These are phyloP conservation scores for Syncephalis plumigaleata DNA, from an alignment of 371 early-diverging fungal genomes.

Conservation along the genomic window DNA sequence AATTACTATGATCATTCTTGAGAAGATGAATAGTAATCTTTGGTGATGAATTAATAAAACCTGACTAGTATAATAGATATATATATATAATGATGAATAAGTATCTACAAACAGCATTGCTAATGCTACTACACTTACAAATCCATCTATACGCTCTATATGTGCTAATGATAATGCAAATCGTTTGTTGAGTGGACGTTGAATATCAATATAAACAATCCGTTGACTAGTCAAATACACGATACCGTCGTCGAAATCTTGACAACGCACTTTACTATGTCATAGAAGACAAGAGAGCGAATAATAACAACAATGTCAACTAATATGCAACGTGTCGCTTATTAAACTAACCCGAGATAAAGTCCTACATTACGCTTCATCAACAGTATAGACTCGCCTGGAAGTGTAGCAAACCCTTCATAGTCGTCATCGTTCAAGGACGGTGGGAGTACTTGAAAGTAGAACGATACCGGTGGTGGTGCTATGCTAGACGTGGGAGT, in stretches of 20 bases:
- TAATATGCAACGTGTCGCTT: too few relatives aligned
- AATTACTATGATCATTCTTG: neutral
- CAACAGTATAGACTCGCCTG: conserved; percentile 3
- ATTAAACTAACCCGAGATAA: conserved; percentile 6
- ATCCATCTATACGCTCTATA: too few relatives aligned
- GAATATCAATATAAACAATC: conserved; percentile 54
- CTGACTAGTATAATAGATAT: conserved; percentile 18
- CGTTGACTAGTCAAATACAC: conserved; percentile 60
- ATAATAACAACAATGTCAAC: too few relatives aligned
- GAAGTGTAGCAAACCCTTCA: too few relatives aligned
- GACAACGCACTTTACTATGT: conserved; percentile 3
- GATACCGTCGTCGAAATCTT: conserved; percentile 48
- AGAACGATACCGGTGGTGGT: too few relatives aligned
- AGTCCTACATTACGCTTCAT: conserved; percentile 6
- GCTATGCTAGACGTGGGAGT: too few relatives aligned
- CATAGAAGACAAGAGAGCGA: too few relatives aligned
- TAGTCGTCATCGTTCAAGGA: too few relatives aligned
- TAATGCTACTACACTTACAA: too few relatives aligned
- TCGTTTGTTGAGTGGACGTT: conserved; percentile 28
- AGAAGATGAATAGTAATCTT: conserved; percentile 33
- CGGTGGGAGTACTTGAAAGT: too few relatives aligned
- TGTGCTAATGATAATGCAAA: conserved; percentile 25
- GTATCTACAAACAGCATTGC: neutral
- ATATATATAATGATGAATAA: neutral
- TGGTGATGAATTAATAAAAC: conserved; percentile 45